Evolutionary conservation across 257 asterid species (phyloP).

Genomic region (Craterostigma plantagineum): DNA sequence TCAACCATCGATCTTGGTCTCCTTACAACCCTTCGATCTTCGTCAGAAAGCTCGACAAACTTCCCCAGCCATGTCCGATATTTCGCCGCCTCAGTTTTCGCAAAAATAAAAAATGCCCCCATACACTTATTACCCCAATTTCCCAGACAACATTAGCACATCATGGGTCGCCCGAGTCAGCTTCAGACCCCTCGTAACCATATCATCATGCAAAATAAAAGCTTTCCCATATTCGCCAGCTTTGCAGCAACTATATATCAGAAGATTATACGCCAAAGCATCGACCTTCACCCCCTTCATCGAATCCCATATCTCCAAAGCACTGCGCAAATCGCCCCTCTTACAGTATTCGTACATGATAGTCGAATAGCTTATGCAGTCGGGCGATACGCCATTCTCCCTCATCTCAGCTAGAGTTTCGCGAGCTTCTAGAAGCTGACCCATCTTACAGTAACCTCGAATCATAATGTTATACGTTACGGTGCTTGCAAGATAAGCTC

Average conservation of each 20-base stretch:
- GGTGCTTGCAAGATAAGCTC: slow-evolving; percentile 36
- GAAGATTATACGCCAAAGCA: slow-evolving; percentile 47
- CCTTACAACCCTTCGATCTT: too few relatives aligned
- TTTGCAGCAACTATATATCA: slow-evolving; percentile 50
- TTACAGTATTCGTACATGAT: slow-evolving; percentile 40
- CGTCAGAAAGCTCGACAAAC: too few relatives aligned
- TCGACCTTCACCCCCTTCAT: slow-evolving; percentile 72
- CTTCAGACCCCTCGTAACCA: slow-evolving; percentile 54
- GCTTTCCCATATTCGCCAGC: slow-evolving; percentile 52
- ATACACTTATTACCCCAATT: too few relatives aligned
- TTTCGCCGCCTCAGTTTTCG: too few relatives aligned
- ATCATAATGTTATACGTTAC: slow-evolving; percentile 59
- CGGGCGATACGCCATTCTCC: slow-evolving; percentile 35
- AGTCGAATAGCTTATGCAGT: slow-evolving; percentile 66
- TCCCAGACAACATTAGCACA: too few relatives aligned
- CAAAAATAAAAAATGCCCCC: too few relatives aligned
- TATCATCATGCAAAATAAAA: slow-evolving; percentile 33
- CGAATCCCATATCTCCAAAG: slow-evolving; percentile 48
- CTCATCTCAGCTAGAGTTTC: slow-evolving; percentile 38
- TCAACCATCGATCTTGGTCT: too few relatives aligned
- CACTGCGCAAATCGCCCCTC: slow-evolving; percentile 47
- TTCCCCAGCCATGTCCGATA: too few relatives aligned
- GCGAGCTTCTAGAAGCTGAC: slow-evolving; percentile 36
- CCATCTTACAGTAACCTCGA: slow-evolving; percentile 61
- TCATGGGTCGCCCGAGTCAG: slow-evolving; percentile 23